A percentile compares a stretch with the other conserved stretches of the same genome.
phyloP scores from a whole-genome alignment of 2,329 filamentous ascomycete species.

The Talaromyces pinophilus region DNA sequence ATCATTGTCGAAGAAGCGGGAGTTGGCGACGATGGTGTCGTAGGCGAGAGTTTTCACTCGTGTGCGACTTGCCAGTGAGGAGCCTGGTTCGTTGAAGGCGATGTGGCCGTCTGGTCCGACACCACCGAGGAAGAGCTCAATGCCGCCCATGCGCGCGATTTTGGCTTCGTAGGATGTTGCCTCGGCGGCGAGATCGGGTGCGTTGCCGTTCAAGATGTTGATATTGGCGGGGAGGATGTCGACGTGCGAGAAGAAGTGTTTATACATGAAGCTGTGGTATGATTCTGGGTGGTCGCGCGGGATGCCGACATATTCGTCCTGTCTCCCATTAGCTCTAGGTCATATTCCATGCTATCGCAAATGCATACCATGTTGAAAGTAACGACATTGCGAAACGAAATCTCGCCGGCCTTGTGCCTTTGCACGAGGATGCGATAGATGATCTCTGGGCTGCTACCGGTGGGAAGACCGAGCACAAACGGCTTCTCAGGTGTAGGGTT shows the following conservation, averaged over 20 bases:
- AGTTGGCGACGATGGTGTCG: constrained; percentile 83
- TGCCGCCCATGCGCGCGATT: constrained; percentile 73
- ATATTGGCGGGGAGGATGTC: constrained; percentile 80
- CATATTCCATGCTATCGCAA: background rate
- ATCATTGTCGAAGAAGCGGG: constrained; percentile 78
- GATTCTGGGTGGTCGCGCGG: constrained; percentile 80
- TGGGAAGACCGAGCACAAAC: constrained; percentile 81
- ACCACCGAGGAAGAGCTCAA: constrained; percentile 81
- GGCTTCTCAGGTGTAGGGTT: constrained; percentile 69
- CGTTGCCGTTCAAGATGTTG: constrained; percentile 81
- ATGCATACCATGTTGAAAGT: constrained; percentile 82
- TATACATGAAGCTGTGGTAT: constrained; percentile 93
- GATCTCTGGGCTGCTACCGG: constrained; percentile 75
- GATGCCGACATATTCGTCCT: constrained; percentile 86
- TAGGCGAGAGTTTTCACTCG: constrained; percentile 85
- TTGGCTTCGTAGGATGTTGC: constrained; percentile 77
- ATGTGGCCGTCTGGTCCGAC: constrained; percentile 87
- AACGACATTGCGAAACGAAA: constrained; percentile 84
- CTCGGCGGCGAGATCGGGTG: constrained; percentile 71
- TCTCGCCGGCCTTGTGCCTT: constrained; percentile 51
- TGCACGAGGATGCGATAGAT: constrained; percentile 75
- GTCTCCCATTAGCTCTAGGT: constrained; percentile 9
- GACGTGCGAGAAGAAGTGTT: constrained; percentile 83
- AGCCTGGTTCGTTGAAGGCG: constrained; percentile 87
- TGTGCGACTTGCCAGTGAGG: constrained; percentile 73